Conservation (phyloP, 2,329 filamentous ascomycete genomes). For the Exophiala dermatitidis region DNA sequence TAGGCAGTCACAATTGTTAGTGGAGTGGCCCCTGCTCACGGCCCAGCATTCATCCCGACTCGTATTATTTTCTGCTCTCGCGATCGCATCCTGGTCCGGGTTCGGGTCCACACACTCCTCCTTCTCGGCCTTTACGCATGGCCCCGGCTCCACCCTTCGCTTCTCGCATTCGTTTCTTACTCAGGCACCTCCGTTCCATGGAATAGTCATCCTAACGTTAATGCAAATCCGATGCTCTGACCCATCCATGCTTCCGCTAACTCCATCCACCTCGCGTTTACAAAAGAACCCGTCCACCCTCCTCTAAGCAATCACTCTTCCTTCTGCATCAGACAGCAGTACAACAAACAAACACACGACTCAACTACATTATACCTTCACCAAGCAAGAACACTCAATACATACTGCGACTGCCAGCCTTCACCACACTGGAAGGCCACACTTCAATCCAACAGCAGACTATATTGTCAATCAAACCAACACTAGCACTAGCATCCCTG, state of each 20-base stretch:
- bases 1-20: no score
- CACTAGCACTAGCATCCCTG: background rate
- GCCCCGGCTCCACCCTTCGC: background rate
- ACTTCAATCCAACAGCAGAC: background rate
- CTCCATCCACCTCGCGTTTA: constrained; percentile 12
- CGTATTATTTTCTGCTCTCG: background rate
- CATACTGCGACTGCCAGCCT: background rate
- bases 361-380: background rate
- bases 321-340: constrained; percentile 6
- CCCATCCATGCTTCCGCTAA: constrained; percentile 6
- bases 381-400: constrained; percentile 1
- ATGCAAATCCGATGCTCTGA: constrained; percentile 10
- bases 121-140: constrained; percentile 15
- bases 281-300: constrained; percentile 22
- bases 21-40: no score
- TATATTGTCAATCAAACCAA: background rate
- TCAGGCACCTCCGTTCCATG: constrained; percentile 15
- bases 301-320: constrained; percentile 6
- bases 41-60: background rate
- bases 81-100: background rate
- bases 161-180: constrained; percentile 15
- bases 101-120: background rate
- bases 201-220: constrained; percentile 13
- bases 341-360: constrained; percentile 1
- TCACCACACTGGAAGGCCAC: background rate